Percentiles rank a stretch among this genome's conserved stretches.
Evolutionary conservation across 1,284 basidiomycete species (phyloP).

Genomic region (Cryptococcus floricola): DNA sequence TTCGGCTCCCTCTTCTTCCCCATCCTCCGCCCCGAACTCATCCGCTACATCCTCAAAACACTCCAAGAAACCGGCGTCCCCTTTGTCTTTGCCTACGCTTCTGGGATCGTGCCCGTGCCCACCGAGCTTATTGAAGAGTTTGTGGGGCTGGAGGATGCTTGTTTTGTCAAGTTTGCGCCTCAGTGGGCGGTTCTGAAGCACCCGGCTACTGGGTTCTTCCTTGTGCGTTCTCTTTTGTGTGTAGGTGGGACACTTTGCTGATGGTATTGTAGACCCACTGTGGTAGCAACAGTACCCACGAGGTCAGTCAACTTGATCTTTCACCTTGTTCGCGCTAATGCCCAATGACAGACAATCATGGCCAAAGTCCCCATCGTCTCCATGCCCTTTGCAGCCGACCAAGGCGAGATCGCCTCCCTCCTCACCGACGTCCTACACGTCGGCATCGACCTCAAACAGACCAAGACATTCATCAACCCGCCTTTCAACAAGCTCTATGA

Average conservation of each 20-base stretch:
- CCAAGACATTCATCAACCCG: constrained; percentile 1
- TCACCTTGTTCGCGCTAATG: no score
- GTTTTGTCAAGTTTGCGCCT: constrained; percentile 21
- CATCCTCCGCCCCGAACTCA: constrained; percentile 17
- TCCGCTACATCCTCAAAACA: constrained; percentile 18
- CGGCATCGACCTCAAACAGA: constrained; percentile 11
- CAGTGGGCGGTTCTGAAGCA: constrained; percentile 21
- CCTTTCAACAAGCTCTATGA: constrained; percentile 19
- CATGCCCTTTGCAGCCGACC: constrained; percentile 27
- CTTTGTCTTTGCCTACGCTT: constrained; percentile 5
- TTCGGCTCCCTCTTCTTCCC: constrained; percentile 25
- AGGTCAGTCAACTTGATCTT: constrained; percentile 3
- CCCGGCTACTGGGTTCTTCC: no score
- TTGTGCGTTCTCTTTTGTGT: no score
- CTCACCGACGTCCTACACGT: constrained; percentile 9
- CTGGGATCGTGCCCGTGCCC: constrained; percentile 4
- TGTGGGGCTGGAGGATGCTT: constrained; percentile 6
- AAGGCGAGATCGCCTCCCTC: constrained; percentile 17
- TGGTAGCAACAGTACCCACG: constrained; percentile 19
- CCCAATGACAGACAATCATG: constrained; percentile 11
- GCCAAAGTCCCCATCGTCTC: constrained; percentile 14
- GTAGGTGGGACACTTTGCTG: no score
- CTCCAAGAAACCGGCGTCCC: constrained; percentile 14
- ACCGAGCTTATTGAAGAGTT: constrained; percentile 13
- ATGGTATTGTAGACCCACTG: constrained; percentile 17